Evolutionary conservation across 2,329 filamentous ascomycete genomes (phyloP), one percentile per base, ranked within the genome.

Genomic region (Aspergillus nomiae): DNA sequence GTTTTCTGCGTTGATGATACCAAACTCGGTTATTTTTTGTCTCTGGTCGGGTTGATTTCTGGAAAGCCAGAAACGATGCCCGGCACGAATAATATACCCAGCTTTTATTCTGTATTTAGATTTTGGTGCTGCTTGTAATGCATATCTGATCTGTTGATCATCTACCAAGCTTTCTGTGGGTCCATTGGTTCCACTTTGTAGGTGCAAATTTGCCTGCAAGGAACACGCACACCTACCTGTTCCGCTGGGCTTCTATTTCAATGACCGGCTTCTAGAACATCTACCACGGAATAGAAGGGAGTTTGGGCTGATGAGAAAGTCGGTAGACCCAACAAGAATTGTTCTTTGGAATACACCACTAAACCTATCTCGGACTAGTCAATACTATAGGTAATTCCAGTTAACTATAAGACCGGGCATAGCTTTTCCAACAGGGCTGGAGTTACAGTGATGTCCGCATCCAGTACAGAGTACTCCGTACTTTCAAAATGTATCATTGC

Each of bases 11-110:
- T 55, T 38, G n/a, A 38, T 38, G 14, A 19, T 55, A 16, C 10
- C 26, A 36, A n/a, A 21, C 51, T 36, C 12, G 26, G 10, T 34
- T 24, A 24, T 24, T 34, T 36, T 54, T 9, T 54, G 50, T 34
- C 50, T 24, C n/a, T 53, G 30, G 28, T 7, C 8, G 46, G 24
- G 46, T 24, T 24, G 24, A 11, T 19, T 34, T 34, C 30, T 34
- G 50, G 28, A 53, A 19, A 14, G 4, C 21, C 50, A 36, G 50
- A 26, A n/a, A 34, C 12, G 30, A 53, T 53, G 30, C 51, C 10
- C 30, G 38, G 51, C 51, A 38, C 14, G 21, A 38, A 55, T 38
- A 21, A 55, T 55, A 55, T 55, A 55, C 51, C 51, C 51, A 55
- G 21, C 32, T 54, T 55, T 19, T 55, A 34, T 24, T 38, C 32